A percentile compares a stretch with the other conserved stretches of the same genome.
Evolutionary conservation across 2,329 filamentous ascomycete genomes (phyloP).

Genomic region (Hortaea sp.): DNA sequence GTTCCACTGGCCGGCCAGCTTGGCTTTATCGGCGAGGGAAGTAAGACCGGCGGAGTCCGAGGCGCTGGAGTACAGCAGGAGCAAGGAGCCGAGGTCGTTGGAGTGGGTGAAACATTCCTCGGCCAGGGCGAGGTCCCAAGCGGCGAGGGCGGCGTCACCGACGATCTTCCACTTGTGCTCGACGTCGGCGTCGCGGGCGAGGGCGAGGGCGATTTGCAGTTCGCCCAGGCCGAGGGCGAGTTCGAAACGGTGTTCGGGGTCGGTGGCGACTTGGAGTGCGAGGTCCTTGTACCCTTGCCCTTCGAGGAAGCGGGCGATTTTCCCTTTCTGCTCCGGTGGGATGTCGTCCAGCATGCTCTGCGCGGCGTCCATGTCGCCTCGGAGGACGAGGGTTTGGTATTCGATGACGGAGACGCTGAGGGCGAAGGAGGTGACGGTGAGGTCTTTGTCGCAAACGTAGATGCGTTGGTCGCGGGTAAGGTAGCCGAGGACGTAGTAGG

Average conservation of each 20-base stretch:
- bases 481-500: constrained; percentile 92
- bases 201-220: constrained; percentile 72
- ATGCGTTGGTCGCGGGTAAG: constrained; percentile 90
- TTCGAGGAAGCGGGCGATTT: constrained; percentile 94
- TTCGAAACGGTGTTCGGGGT: constrained; percentile 94
- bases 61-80: constrained; percentile 81
- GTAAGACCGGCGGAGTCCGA: constrained; percentile 65
- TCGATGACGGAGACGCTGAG: constrained; percentile 89
- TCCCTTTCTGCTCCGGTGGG: constrained; percentile 89
- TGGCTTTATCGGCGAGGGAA: constrained; percentile 63
- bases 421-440: constrained; percentile 79
- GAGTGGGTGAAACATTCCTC: constrained; percentile 89
- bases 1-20: constrained; percentile 72
- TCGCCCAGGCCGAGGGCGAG: constrained; percentile 74
- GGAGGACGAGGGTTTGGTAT: constrained; percentile 91
- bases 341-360: constrained; percentile 73
- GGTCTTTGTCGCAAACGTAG: constrained; percentile 92
- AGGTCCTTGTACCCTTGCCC: constrained; percentile 96
- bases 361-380: constrained; percentile 85
- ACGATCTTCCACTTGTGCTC: constrained; percentile 99
- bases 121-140: constrained; percentile 79
- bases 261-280: constrained; percentile 86
- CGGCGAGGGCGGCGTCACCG: constrained; percentile 76
- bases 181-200: constrained; percentile 71
- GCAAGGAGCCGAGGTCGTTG: constrained; percentile 78